Conservation (phyloP, 1,284 basidiomycete species). For the Irpex rosettiformis region DNA sequence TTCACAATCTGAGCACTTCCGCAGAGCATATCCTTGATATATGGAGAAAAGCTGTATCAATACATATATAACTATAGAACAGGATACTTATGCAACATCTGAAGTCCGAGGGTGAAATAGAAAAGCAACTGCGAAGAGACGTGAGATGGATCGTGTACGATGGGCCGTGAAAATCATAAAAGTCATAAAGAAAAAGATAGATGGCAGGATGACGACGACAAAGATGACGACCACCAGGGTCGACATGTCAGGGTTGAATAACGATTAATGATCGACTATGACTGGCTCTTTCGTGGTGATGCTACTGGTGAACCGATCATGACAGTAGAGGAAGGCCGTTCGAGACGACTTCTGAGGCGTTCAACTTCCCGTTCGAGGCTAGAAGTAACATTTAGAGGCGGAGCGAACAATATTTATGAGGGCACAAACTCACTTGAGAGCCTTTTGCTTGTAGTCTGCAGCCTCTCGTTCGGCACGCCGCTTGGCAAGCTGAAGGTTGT, state of each 20-base stretch:
- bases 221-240: not conserved
- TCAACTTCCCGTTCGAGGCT: conserved; percentile 72
- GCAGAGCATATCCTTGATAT: no score
- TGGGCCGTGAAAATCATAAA: conserved; percentile 3
- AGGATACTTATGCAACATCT: not conserved
- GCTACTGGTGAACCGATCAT: conserved; percentile 30
- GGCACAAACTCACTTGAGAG: conserved; percentile 57
- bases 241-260: not conserved
- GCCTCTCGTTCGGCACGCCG: conserved; percentile 75
- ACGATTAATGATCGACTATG: not conserved
- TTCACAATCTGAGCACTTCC: no score
- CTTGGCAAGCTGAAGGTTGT: conserved; percentile 63
- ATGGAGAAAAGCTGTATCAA: not conserved
- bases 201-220: no score
- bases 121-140: not conserved
- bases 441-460: conserved; percentile 66
- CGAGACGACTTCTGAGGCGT: conserved; percentile 59
- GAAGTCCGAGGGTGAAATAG: not conserved
- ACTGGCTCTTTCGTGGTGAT: conserved; percentile 28
- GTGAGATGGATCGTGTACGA: not conserved
- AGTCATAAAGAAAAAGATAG: not conserved
- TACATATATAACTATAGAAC: not conserved
- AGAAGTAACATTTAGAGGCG: not conserved
- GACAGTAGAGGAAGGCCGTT: conserved; percentile 29
- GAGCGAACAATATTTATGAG: not conserved